Evolutionary conservation across 345 rosid species (phyloP), one percentile per base, ranked within the genome.

Genomic region (Lumnitzera racemosa): DNA sequence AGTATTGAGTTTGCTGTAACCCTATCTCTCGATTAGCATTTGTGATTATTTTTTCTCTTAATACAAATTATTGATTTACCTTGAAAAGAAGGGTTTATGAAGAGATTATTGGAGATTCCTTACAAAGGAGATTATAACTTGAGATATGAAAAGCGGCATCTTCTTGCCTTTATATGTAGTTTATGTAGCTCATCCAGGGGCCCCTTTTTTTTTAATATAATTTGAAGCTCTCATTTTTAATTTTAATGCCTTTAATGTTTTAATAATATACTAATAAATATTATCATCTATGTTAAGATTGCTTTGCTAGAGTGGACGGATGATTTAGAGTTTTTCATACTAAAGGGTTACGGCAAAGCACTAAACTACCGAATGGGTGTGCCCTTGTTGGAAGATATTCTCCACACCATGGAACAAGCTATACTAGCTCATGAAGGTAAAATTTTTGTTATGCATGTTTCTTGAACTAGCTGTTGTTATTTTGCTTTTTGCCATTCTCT

Each of bases 271-370:
- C 49, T 59, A 46, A 36, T 3, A 47, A 58, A 59, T 12, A 24
- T 25, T 20, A 15, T 36, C 63, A 24, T 66, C 9, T 56, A 25
- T 74, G 61, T 58, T 57, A 52, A 94, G 99, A 81, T 88, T 70
- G 82, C 85, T 71, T 82, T 90, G 83, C 79, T 94, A 80, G 99
- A 86, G 81, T 94, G 99, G 99, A 68, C 89, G 56, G 92, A 94
- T 78, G 99, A 90, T 76, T 63, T 88, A 72, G 96, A 88, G 79
- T 63, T 74, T 62, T 90, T 86, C 67, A 58, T 94, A 46, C 70
- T 90, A 67, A 94, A 90, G 81, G 99, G 91, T 54, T 90, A 90
- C 61, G 91, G 97, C 49, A 76, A 86, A 24, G 82, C 96, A 49
- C 59, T 94, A 65, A 94, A 88, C 70, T 94, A 90, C 61, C 72